Conservation (phyloP, 257 asterid genomes). For the Cinchona pubescens region DNA sequence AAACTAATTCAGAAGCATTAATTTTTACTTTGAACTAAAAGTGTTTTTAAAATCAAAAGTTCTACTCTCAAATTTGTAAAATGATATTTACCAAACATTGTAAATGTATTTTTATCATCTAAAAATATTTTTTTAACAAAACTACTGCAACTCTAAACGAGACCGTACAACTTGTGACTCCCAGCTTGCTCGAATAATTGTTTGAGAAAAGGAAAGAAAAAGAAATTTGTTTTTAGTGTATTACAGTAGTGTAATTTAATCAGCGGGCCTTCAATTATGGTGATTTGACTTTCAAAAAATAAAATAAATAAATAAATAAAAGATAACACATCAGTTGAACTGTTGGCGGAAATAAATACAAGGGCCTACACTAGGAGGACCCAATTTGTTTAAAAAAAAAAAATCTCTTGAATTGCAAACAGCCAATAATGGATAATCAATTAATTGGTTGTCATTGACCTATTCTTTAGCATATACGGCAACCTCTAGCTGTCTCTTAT, state of each 20-base stretch:
- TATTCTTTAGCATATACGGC: no score
- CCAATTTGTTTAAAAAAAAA: conserved; percentile 2
- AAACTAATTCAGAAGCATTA: no score
- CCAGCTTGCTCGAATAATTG: conserved; percentile 6
- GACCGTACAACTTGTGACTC: not conserved
- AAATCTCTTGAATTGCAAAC: not conserved
- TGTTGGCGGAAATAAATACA: conserved; percentile 3
- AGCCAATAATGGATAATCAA: not conserved
- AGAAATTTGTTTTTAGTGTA: not conserved
- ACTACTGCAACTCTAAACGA: no score
- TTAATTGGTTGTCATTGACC: not conserved
- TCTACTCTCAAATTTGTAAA: no score
- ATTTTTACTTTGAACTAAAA: no score
- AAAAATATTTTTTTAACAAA: no score
- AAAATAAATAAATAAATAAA: not conserved
- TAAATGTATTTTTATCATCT: no score
- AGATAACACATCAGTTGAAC: no score
- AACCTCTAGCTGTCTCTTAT: no score
- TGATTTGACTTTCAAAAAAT: conserved; percentile 14
- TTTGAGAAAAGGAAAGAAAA: not conserved
- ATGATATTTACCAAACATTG: no score
- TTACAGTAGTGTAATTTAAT: not conserved
- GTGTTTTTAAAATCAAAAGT: no score
- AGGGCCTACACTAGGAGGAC: conserved; percentile 6
- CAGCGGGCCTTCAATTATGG: conserved; percentile 6